Evolutionary conservation across 352 stramenopile species (phyloP), one percentile per base, ranked within the genome.

Genomic region (Pythium biforme): DNA sequence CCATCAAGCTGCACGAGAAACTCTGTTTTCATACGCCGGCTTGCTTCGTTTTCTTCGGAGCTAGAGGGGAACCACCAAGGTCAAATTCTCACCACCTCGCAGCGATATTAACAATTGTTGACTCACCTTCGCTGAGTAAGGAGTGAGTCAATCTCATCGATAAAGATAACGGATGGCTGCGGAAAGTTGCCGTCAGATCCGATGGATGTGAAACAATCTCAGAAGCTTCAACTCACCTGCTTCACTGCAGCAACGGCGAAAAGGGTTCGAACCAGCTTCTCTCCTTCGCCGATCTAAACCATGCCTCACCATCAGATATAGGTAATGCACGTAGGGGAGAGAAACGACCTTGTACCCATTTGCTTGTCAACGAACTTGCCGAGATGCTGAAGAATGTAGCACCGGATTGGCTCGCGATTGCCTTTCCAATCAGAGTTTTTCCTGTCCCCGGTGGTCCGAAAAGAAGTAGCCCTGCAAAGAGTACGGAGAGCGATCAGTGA

Each of bases 341-440:
- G 47, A 22, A 1, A 39, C 12, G 17, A 22, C 3, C 12, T 27
- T 12, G 17, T 60, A 92, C 79, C 97, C 98, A 99, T 90, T 99
- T 99, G 76, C 93, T 98, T 25, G 96, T 99, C 17, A 99, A 76
- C 0, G 97, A 99, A 49, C 96, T 99, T 39, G 96, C 96, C 5
- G 96, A 99, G 62, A 99, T 99, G 54, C 83, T 98, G 76, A 99
- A 99, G 64, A 99, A 99, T 0, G 97, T 99, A 5, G 97, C 97
- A 17, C 94, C 91, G 39, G 86, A 98, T 73, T 99, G 88, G 66
- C 97, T 96, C 19, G 98, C 97, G 70, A 99, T 99, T 0, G 98
- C 98, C 75, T 99, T 99, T 46, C 96, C 98, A 59, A 99, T 99
- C 49, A 99, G 66, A 3, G 96, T 99, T 83, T 99, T 99, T 29